These are phyloP conservation scores for Rhododendron mucronatum DNA, from an alignment of 148 eudicot species.

Conservation along the genomic window DNA sequence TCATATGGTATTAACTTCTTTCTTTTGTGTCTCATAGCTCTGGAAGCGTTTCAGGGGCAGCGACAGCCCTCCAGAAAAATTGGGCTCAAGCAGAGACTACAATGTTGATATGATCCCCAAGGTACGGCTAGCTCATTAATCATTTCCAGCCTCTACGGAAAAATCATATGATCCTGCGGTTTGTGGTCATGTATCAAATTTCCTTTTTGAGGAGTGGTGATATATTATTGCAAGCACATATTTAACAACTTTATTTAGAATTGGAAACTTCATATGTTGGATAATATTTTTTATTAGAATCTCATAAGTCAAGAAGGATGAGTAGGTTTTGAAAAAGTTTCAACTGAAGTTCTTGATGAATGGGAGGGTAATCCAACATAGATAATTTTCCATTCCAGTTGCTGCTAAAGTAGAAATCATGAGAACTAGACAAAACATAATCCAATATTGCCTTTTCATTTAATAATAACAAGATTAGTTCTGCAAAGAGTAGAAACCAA, in stretches of 20 bases:
- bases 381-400: background rate
- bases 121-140: slow-evolving; percentile 28
- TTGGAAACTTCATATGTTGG: background rate
- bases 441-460: background rate
- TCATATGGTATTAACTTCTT: background rate
- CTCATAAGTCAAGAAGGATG: background rate
- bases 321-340: background rate
- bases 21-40: slow-evolving; percentile 32
- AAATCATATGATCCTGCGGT: background rate
- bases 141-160: background rate
- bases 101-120: slow-evolving; percentile 95
- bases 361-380: background rate
- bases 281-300: background rate
- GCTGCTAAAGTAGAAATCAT: background rate
- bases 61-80: slow-evolving; percentile 60
- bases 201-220: background rate
- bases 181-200: background rate
- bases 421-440: background rate
- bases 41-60: slow-evolving; percentile 84
- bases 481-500: background rate
- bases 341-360: background rate
- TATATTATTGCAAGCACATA: background rate
- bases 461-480: background rate
- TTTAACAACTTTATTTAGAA: background rate
- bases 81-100: slow-evolving; percentile 87